A percentile compares a stretch with the other conserved stretches of the same genome.
Evolutionary conservation across 345 rosid species (phyloP).

Genomic region (Xanthoceras sorbifolium): DNA sequence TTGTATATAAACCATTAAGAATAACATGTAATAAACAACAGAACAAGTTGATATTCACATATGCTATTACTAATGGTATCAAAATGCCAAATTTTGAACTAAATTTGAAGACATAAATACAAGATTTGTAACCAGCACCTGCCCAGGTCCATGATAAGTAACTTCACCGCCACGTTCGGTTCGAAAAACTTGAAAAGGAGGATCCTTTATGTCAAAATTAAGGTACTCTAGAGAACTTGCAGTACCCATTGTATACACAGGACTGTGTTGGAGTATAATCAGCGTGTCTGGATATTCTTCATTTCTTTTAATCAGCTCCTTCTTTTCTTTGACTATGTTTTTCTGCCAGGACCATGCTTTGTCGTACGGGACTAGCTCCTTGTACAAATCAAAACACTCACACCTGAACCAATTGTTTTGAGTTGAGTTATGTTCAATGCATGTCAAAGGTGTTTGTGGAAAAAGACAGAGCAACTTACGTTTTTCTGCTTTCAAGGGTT

Average conservation of each 20-base stretch:
- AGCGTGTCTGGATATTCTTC: slow-evolving; percentile 68
- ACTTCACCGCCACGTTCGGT: slow-evolving; percentile 93
- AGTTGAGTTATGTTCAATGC: slow-evolving; percentile 11
- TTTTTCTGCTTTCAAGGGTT: slow-evolving; percentile 15
- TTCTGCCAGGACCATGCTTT: slow-evolving; percentile 85
- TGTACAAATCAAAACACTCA: slow-evolving; percentile 62
- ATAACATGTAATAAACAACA: not conserved
- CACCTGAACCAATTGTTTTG: slow-evolving; percentile 43
- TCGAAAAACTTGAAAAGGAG: slow-evolving; percentile 72
- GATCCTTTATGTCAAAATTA: slow-evolving; percentile 55
- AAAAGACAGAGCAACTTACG: slow-evolving; percentile 38
- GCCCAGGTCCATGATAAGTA: slow-evolving; percentile 95
- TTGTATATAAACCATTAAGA: not conserved
- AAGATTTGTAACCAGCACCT: slow-evolving; percentile 44
- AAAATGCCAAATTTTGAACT: not conserved
- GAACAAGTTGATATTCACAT: not conserved
- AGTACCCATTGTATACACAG: slow-evolving; percentile 82
- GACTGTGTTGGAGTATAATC: slow-evolving; percentile 65
- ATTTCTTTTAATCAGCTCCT: slow-evolving; percentile 46
- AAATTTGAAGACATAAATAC: not conserved
- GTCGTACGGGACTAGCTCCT: slow-evolving; percentile 60
- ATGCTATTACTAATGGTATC: not conserved
- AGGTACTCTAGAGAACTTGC: slow-evolving; percentile 56
- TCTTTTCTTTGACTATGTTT: slow-evolving; percentile 56
- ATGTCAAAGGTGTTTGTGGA: slow-evolving; percentile 29